These are phyloP conservation scores for Gorgonomyces haynaldii DNA, from an alignment of 192 early-diverging fungal genomes.

Conservation along the genomic window DNA sequence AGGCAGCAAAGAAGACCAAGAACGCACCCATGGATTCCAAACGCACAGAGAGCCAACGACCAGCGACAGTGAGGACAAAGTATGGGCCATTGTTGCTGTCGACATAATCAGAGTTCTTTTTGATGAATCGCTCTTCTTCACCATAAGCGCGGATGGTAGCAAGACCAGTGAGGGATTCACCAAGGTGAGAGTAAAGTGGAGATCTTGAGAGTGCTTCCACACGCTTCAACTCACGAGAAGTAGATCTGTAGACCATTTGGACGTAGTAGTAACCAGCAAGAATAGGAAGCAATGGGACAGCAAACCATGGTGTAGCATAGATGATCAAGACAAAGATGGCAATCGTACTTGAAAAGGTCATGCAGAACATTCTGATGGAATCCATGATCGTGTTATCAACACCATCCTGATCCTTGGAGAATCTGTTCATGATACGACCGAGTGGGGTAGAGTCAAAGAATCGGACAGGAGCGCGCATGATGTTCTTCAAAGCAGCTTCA, in stretches of 20 bases:
- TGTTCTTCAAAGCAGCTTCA: constrained; percentile 46
- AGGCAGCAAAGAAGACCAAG: constrained; percentile 62
- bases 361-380: constrained; percentile 51
- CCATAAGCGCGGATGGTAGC: constrained; percentile 81
- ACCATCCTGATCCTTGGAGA: constrained; percentile 59
- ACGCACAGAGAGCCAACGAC: constrained; percentile 60
- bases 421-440: constrained; percentile 59
- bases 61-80: constrained; percentile 58
- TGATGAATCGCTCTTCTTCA: constrained; percentile 66
- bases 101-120: constrained; percentile 49
- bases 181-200: constrained; percentile 69
- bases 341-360: constrained; percentile 44
- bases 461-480: constrained; percentile 60
- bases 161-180: constrained; percentile 66
- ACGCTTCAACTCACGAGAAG: constrained; percentile 81
- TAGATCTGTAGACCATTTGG: constrained; percentile 62
- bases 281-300: constrained; percentile 60
- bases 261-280: constrained; percentile 63
- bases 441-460: constrained; percentile 72
- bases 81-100: constrained; percentile 72
- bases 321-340: constrained; percentile 56
- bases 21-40: constrained; percentile 67
- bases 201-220: constrained; percentile 72
- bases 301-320: constrained; percentile 56
- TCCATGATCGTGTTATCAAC: constrained; percentile 58